Evolutionary conservation across 2,329 filamentous ascomycete genomes (phyloP).

Genomic region (Xylariaceae sp.): DNA sequence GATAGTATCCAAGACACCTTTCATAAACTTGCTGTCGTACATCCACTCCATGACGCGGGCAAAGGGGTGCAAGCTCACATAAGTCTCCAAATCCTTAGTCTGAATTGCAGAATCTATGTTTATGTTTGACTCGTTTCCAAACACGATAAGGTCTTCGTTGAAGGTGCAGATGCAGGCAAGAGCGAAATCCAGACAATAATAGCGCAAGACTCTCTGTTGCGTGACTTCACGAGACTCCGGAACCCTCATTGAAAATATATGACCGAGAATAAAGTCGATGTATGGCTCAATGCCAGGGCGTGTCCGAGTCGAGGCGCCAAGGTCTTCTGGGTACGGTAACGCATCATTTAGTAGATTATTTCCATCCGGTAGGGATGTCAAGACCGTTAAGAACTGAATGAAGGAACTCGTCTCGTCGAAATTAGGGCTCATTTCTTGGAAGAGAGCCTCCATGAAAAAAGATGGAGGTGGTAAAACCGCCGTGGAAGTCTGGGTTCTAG

Average conservation of each 20-base stretch:
- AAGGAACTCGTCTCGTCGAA: slow-evolving; percentile 90
- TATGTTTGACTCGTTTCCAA: slow-evolving; percentile 80
- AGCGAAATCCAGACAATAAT: slow-evolving; percentile 85
- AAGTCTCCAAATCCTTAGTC: slow-evolving; percentile 76
- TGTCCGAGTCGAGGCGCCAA: slow-evolving; percentile 76
- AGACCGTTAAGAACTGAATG: slow-evolving; percentile 74
- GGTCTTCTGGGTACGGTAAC: slow-evolving; percentile 84
- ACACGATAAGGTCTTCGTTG: slow-evolving; percentile 89
- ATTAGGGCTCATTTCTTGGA: slow-evolving; percentile 75
- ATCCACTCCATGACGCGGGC: slow-evolving; percentile 97
- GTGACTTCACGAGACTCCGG: slow-evolving; percentile 69
- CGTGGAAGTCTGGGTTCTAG: slow-evolving; percentile 41
- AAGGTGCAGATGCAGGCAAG: slow-evolving; percentile 81
- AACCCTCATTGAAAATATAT: slow-evolving; percentile 73
- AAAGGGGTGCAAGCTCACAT: slow-evolving; percentile 90
- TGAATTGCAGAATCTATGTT: slow-evolving; percentile 77
- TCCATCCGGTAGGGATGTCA: slow-evolving; percentile 71
- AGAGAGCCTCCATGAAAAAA: slow-evolving; percentile 65
- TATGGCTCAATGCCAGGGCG: slow-evolving; percentile 90
- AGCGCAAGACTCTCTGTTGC: slow-evolving; percentile 76
- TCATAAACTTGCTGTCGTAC: slow-evolving; percentile 89
- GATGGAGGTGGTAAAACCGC: slow-evolving; percentile 41
- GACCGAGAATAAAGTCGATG: slow-evolving; percentile 86
- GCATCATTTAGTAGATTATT: slow-evolving; percentile 71
- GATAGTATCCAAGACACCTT: slow-evolving; percentile 77